A percentile compares a stretch with the other conserved stretches of the same genome.
phyloP scores from a whole-genome alignment of 2,329 filamentous ascomycete genomes.

The Arthrobotrys musiformis region DNA sequence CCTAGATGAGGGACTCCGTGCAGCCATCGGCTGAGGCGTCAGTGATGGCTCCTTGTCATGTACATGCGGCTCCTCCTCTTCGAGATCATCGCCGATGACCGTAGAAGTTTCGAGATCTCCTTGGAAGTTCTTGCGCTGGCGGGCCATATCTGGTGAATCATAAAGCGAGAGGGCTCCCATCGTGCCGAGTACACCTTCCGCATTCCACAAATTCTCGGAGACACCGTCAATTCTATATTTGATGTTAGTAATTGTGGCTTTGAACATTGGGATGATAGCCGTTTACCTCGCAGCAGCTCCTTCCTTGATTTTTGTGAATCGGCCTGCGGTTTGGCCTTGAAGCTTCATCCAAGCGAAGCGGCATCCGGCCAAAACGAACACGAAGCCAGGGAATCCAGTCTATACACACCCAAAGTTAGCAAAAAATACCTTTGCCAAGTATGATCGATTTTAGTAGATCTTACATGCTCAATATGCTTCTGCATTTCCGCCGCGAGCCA shows the following conservation, averaged over 20 bases:
- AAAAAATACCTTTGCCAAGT: background rate
- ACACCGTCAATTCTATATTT: conserved; percentile 58
- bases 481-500: conserved; percentile 56
- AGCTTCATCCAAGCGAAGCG: conserved; percentile 58
- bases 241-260: background rate
- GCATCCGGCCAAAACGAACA: conserved; percentile 57
- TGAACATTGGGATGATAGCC: background rate
- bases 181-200: conserved; percentile 58
- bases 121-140: conserved; percentile 57
- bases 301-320: conserved; percentile 59
- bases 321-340: conserved; percentile 56
- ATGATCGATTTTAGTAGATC: background rate
- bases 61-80: conserved; percentile 13
- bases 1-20: conserved; percentile 7
- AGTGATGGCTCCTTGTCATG: conserved; percentile 20
- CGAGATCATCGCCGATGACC: conserved; percentile 38
- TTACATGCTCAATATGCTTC: conserved; percentile 55
- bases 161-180: conserved; percentile 59
- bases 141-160: conserved; percentile 56
- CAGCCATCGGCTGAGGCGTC: conserved; percentile 34
- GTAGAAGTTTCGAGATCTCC: conserved; percentile 56
- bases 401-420: conserved; percentile 16
- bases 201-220: conserved; percentile 59
- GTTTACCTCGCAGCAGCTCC: conserved; percentile 55
- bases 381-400: conserved; percentile 58